Conservation (phyloP, 1,139 yeast genomes). For the Taphrina sp. region DNA sequence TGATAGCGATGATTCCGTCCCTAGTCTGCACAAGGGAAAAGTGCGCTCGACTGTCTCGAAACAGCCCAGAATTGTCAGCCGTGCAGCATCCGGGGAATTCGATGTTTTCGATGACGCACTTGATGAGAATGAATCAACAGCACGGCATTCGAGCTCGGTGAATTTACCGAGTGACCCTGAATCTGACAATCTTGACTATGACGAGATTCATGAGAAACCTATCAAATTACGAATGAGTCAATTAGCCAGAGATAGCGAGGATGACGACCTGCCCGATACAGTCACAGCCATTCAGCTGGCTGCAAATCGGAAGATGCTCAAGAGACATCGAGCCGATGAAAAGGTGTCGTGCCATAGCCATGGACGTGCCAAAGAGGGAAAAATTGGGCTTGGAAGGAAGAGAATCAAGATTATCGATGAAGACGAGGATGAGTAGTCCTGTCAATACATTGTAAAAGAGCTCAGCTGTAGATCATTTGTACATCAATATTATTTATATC, state of each 20-base stretch:
- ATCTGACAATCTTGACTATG: background rate
- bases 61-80: background rate
- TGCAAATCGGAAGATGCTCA: too few relatives aligned
- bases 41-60: too few relatives aligned
- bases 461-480: too few relatives aligned
- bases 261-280: constrained; percentile 15
- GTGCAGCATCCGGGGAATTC: background rate
- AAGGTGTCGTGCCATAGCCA: too few relatives aligned
- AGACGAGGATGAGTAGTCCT: too few relatives aligned
- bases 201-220: background rate
- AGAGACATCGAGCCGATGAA: too few relatives aligned
- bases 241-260: constrained; percentile 19
- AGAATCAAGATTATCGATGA: too few relatives aligned
- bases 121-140: background rate
- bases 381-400: too few relatives aligned
- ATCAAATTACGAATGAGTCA: constrained; percentile 14
- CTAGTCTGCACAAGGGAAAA: too few relatives aligned
- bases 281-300: constrained; percentile 3
- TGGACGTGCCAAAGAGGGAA: too few relatives aligned
- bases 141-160: background rate
- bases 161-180: background rate
- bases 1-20: constrained; percentile 9
- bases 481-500: too few relatives aligned
- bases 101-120: background rate
- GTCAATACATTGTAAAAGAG: too few relatives aligned